phyloP scores from a whole-genome alignment of 2,329 filamentous ascomycete genomes.

The Aspergillus sp. region DNA sequence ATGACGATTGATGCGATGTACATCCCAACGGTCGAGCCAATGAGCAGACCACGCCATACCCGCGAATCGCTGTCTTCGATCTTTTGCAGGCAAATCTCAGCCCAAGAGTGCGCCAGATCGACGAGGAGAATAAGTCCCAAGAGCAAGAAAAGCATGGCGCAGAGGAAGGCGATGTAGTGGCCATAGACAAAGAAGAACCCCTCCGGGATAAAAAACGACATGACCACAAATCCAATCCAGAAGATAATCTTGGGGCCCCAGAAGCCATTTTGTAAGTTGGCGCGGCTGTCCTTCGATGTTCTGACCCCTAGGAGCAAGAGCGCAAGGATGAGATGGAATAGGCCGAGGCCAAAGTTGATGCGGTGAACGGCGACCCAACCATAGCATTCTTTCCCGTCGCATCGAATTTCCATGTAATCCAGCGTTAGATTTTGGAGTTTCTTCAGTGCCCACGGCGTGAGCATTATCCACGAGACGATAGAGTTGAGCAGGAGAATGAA shows the following conservation, averaged over 20 bases:
- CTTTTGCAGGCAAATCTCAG: conserved; percentile 87
- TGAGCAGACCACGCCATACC: conserved; percentile 75
- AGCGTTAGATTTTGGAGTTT: conserved; percentile 86
- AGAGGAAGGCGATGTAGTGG: conserved; percentile 80
- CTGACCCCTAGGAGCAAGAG: conserved; percentile 76
- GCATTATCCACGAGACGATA: conserved; percentile 96
- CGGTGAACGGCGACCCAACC: conserved; percentile 95
- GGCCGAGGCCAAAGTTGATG: conserved; percentile 92
- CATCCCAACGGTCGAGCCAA: conserved; percentile 90
- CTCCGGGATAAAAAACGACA: conserved; percentile 94
- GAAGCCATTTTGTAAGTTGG: conserved; percentile 91
- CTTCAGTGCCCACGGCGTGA: conserved; percentile 95
- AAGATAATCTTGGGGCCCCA: conserved; percentile 93
- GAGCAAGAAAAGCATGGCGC: conserved; percentile 86
- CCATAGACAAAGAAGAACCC: conserved; percentile 92
- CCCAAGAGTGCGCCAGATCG: conserved; percentile 93
- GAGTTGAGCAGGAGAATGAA: conserved; percentile 93
- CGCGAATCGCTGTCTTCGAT: conserved; percentile 83
- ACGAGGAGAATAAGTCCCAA: conserved; percentile 87
- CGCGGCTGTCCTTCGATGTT: conserved; percentile 77
- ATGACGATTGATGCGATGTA: conserved; percentile 83
- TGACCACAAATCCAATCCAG: conserved; percentile 76
- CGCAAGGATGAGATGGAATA: conserved; percentile 85
- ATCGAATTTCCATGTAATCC: conserved; percentile 93
- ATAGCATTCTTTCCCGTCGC: conserved; percentile 80